Base-by-base conservation (phyloP, 2,329 filamentous ascomycete genomes). In the Penicillium freii region DNA sequence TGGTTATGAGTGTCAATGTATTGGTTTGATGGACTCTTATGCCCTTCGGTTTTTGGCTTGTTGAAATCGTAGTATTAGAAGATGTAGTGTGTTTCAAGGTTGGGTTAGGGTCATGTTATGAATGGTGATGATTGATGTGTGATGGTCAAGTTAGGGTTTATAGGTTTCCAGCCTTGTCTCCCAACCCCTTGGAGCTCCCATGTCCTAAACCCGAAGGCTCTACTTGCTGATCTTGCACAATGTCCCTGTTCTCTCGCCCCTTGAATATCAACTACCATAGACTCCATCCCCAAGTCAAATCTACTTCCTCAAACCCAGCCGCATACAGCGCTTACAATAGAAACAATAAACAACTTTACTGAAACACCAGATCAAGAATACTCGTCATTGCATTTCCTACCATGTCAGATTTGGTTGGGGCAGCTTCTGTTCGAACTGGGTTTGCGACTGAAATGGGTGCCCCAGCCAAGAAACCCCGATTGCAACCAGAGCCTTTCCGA, bases 1-100 rank as follows among this genome's bases (percentile, higher is more conserved):
- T 56, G 34, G 54, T 56, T 36, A 56, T 52, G 54, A 56, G 33
- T 46, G 40, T 52, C 48, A 52, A 56, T 52, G 54, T 45, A 47
- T 47, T 47, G 19, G 45, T 47, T 34, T 47, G 44, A 33, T 33
- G 45, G 31, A 34, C 45, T 34, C 45, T n/a, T 34, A 46, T 34
- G 15, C 9, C 8, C 29, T 25, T 47, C 34, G 19, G 7, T 54
- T 34, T 61, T 48, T 9, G 60, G 0, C 23, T 23, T 2, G 1
- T 13, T 47, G 8, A n/a, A 25, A 2, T 49, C 7, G 33, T 61
- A 13, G 58, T 40, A 10, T 27, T 58, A 62, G 51, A 50, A 34
- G 19, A 2, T 27, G 21, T 21, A 62, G 52, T 67, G 64, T 11
- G 10, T 29, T 29, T 11, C 29, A 21, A 21, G 21, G 21, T 31